Evolutionary conservation across 805 yeast species (phyloP), one percentile per base, ranked within the genome.

Genomic region (Alloascoidea hylecoeti): DNA sequence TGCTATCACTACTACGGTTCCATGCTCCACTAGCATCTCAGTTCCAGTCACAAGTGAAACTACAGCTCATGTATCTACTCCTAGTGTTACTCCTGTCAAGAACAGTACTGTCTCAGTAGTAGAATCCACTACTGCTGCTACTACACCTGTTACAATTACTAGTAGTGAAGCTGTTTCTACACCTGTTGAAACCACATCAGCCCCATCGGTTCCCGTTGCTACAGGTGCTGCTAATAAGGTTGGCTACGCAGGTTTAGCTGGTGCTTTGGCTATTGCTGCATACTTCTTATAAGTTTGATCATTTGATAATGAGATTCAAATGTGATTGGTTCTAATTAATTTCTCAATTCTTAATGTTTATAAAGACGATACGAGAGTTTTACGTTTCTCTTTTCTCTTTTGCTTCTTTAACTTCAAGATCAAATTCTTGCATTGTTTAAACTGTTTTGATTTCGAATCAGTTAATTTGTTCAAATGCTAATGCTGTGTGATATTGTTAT

Each of bases 261-360:
- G 63, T 58, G 53, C 58, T 41, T 65, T 64, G 41, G 64, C 63
- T 41, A 55, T 57, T 47, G 66, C 63, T 46, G 63, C 60, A 55
- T 64, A 63, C 55, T 54, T 61, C 47, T 52, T 61, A 50, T 62
- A 60, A 58, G 51, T 43, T 41, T 41, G 16, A 23, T 23, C 13
- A n/a, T 23, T 9, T 23, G 9, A 23, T 9, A 23, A n/a, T n/a
- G n/a, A 9, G 30, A 23, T 23, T 23, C 30, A 9, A 23, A 9
- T 23, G 9, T 23, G 13, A 9, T 23, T 9, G n/a, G 30, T 23
- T 23, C 9, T n/a, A n/a, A 23, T 23, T 23, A 23, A 23, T 9
- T 9, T 23, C 30, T 23, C 30, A n/a, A 23, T 23, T 23, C n/a
- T 9, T n/a, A 23, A 23, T 23, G 30, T 23, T 23, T 23, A 23